Evolutionary conservation across 768 basidiomycete species (phyloP).

Genomic region (Boletus sensibilis): DNA sequence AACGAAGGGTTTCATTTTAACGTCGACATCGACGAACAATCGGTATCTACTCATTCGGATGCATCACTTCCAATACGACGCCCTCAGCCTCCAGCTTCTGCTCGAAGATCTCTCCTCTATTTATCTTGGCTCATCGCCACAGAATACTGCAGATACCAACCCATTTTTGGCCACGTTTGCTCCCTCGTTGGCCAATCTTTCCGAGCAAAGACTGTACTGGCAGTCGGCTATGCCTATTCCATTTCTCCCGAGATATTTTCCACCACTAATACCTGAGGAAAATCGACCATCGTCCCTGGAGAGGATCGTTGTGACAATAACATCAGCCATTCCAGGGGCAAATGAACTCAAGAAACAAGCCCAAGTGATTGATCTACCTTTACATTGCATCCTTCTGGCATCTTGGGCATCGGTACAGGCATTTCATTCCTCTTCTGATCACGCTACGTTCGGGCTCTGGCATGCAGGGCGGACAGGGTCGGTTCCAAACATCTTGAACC

Average conservation of each 20-base stretch:
- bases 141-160: slow-evolving; percentile 24
- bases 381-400: slow-evolving; percentile 42
- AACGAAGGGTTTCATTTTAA: slow-evolving; percentile 22
- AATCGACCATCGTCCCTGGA: background rate
- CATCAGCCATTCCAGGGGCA: slow-evolving; percentile 43
- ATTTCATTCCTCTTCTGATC: slow-evolving; percentile 24
- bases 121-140: slow-evolving; percentile 30
- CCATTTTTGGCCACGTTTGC: slow-evolving; percentile 31
- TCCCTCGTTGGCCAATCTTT: slow-evolving; percentile 18
- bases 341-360: slow-evolving; percentile 47
- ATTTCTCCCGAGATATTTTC: slow-evolving; percentile 31
- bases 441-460: slow-evolving; percentile 46
- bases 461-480: slow-evolving; percentile 43
- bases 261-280: slow-evolving; percentile 8
- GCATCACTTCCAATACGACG: slow-evolving; percentile 53
- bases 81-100: slow-evolving; percentile 44
- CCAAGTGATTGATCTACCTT: slow-evolving; percentile 33
- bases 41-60: slow-evolving; percentile 35
- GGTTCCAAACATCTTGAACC: slow-evolving; percentile 33
- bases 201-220: slow-evolving; percentile 38
- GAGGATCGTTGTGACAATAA: slow-evolving; percentile 27
- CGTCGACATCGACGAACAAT: background rate
- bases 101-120: slow-evolving; percentile 39
- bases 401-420: slow-evolving; percentile 44
- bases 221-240: slow-evolving; percentile 29